These are phyloP conservation scores for Xylariaceae sp. DNA, from an alignment of 2,329 filamentous ascomycete species.

Conservation along the genomic window DNA sequence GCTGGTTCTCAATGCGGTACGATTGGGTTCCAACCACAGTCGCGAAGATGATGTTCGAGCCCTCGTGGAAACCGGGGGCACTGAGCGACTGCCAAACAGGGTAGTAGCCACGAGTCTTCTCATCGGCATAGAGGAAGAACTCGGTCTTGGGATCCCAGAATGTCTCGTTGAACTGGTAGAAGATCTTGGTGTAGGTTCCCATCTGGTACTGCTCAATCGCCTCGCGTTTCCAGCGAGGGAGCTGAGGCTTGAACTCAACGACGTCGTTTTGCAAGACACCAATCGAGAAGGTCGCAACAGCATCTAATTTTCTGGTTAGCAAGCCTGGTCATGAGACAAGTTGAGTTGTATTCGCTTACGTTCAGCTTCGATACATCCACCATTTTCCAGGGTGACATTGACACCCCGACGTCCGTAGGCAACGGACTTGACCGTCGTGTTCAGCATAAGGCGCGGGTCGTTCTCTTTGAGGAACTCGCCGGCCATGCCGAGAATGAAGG, in stretches of 20 bases:
- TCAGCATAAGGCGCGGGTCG: constrained; percentile 54
- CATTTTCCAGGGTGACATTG: constrained; percentile 47
- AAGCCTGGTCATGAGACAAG: background rate
- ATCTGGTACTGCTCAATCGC: constrained; percentile 61
- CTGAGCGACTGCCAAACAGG: constrained; percentile 62
- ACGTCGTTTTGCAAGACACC: constrained; percentile 61
- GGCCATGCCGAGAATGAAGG: constrained; percentile 53
- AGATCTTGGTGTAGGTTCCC: constrained; percentile 70
- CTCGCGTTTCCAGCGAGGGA: constrained; percentile 60
- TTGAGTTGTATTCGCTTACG: constrained; percentile 15
- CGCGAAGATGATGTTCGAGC: constrained; percentile 60
- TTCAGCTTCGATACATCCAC: constrained; percentile 34
- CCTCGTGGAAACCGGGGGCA: constrained; percentile 51
- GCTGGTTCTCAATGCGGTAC: constrained; percentile 54
- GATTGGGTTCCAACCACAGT: constrained; percentile 55
- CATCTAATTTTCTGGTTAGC: constrained; percentile 33
- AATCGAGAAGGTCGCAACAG: constrained; percentile 62
- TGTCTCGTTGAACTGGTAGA: constrained; percentile 61
- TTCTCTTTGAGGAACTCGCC: constrained; percentile 49
- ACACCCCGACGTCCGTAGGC: constrained; percentile 49
- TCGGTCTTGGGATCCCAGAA: constrained; percentile 54
- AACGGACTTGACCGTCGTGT: constrained; percentile 52
- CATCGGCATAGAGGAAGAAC: constrained; percentile 43
- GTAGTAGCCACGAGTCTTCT: constrained; percentile 38
- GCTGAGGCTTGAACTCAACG: constrained; percentile 51